These are phyloP conservation scores for Myxozyma vanderwaltii DNA, from an alignment of 805 yeast genomes.

Conservation along the genomic window DNA sequence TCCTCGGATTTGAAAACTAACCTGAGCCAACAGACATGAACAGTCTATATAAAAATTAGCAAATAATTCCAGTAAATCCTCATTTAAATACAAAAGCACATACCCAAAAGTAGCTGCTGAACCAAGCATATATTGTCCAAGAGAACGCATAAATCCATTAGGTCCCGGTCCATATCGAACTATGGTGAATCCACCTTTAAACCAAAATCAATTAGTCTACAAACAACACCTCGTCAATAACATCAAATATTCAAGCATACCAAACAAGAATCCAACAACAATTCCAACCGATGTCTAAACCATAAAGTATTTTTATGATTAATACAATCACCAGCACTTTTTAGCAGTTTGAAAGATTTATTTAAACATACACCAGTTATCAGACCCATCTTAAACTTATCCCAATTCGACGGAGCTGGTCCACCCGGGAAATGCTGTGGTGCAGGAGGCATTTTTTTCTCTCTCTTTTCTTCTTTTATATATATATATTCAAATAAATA, in stretches of 20 bases:
- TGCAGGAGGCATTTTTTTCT: slow-evolving; percentile 39
- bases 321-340: not conserved
- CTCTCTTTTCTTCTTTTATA: no score
- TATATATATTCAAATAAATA: no score
- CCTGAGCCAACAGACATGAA: slow-evolving; percentile 92
- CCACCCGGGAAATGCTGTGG: slow-evolving; percentile 36
- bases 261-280: slow-evolving; percentile 91
- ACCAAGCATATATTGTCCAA: slow-evolving; percentile 95
- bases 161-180: slow-evolving; percentile 97
- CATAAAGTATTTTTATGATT: not conserved
- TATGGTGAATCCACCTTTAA: slow-evolving; percentile 69
- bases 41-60: slow-evolving; percentile 43
- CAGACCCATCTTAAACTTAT: slow-evolving; percentile 97
- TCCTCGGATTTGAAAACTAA: not conserved
- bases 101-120: slow-evolving; percentile 93
- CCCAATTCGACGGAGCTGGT: slow-evolving; percentile 74
- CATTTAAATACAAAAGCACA: slow-evolving; percentile 17
- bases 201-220: not conserved
- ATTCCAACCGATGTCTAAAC: slow-evolving; percentile 74
- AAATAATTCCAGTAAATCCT: not conserved
- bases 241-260: slow-evolving; percentile 42
- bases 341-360: not conserved
- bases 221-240: not conserved
- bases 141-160: slow-evolving; percentile 91
- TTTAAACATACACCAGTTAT: slow-evolving; percentile 75